These are phyloP conservation scores for Tulasnella calospora DNA, from an alignment of 768 basidiomycete species.

Conservation along the genomic window DNA sequence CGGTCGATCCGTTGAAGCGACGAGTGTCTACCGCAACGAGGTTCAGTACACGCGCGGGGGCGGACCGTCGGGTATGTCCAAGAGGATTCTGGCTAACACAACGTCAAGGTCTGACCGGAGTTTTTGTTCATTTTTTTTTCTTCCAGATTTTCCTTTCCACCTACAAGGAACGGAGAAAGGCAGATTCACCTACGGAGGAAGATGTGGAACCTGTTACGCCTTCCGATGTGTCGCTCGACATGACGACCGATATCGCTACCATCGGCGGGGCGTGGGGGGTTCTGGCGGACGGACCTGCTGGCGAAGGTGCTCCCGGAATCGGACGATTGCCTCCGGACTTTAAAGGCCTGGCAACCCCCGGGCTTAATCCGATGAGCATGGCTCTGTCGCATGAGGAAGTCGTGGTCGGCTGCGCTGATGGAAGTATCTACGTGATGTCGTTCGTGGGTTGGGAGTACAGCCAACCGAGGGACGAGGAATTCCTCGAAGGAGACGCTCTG, in stretches of 20 bases:
- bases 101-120: not conserved
- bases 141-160: slow-evolving; percentile 79
- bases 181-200: not conserved
- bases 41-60: slow-evolving; percentile 77
- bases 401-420: slow-evolving; percentile 86
- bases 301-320: slow-evolving; percentile 33
- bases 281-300: slow-evolving; percentile 41
- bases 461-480: not conserved
- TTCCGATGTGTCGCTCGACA: slow-evolving; percentile 49
- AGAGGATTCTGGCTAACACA: too few species aligned
- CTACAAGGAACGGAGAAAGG: slow-evolving; percentile 48
- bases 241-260: slow-evolving; percentile 49
- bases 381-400: slow-evolving; percentile 87
- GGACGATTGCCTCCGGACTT: slow-evolving; percentile 64
- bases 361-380: slow-evolving; percentile 94
- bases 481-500: not conserved
- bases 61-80: slow-evolving; percentile 65
- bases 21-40: slow-evolving; percentile 82
- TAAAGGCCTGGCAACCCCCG: slow-evolving; percentile 73
- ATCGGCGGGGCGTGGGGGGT: slow-evolving; percentile 73
- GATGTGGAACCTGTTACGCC: slow-evolving; percentile 9
- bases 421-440: slow-evolving; percentile 60
- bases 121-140: too few species aligned
- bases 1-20: slow-evolving; percentile 77
- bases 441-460: slow-evolving; percentile 21